Percentiles rank a stretch among this genome's conserved stretches.
Conservation (phyloP, 257 asterid genomes). For the Lycium ferocissimum region DNA sequence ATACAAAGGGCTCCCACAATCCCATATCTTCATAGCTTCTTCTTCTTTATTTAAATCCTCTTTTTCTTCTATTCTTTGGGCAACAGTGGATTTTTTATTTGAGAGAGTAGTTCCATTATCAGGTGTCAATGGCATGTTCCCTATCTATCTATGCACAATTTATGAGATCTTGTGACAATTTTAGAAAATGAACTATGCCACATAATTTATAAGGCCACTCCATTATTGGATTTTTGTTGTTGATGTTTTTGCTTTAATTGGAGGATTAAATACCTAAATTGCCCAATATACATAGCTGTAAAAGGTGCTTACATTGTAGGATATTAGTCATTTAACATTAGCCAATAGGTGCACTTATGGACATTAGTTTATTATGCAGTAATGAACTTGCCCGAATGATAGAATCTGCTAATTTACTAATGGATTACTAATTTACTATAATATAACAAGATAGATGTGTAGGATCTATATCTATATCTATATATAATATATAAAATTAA, state of each 20-base stretch:
- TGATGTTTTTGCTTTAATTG: not conserved
- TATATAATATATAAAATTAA: no score
- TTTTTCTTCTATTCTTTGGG: constrained; percentile 21
- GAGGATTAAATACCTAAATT: constrained; percentile 2
- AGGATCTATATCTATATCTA: no score
- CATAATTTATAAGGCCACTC: not conserved
- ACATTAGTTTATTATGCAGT: not conserved
- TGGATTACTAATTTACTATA: constrained; percentile 12
- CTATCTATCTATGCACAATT: constrained; percentile 4
- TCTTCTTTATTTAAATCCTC: constrained; percentile 14
- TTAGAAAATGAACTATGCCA: not conserved
- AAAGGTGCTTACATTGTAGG: not conserved
- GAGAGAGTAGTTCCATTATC: not conserved
- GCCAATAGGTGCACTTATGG: not conserved
- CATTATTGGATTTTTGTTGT: not conserved
- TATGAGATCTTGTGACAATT: constrained; percentile 18
- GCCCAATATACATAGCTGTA: not conserved
- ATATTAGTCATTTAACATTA: not conserved
- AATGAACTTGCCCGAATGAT: not conserved
- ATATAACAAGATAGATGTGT: constrained; percentile 14
- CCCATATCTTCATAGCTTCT: constrained; percentile 49
- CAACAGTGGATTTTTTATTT: constrained; percentile 21
- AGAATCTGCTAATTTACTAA: not conserved
- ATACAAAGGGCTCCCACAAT: constrained; percentile 80
- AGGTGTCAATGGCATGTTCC: constrained; percentile 13